A percentile compares a stretch with the other conserved stretches of the same genome.
Conservation (phyloP, 768 basidiomycete genomes). For the Rhizopogon vinicolor region DNA sequence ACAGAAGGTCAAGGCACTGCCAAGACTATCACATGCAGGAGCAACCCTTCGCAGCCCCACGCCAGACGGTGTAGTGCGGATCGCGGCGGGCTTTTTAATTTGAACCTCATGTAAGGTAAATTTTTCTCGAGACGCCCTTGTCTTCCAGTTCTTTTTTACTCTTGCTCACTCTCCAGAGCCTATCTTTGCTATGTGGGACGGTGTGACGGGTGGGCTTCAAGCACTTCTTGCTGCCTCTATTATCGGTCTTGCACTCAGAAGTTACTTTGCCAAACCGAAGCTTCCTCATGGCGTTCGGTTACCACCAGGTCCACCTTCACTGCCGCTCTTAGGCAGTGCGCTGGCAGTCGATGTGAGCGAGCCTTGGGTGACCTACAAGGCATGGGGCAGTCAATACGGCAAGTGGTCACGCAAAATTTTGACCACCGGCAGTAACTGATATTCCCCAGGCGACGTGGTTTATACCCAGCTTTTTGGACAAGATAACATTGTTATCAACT, state of each 20-base stretch:
- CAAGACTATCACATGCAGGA: too few relatives aligned
- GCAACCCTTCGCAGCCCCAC: too few relatives aligned
- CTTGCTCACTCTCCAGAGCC: neutral
- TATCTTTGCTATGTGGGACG: neutral
- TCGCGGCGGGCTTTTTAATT: too few relatives aligned
- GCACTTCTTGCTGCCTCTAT: neutral
- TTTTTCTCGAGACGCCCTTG: neutral
- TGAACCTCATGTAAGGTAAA: too few relatives aligned
- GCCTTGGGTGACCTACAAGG: neutral
- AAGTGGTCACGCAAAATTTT: neutral
- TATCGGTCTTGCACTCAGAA: neutral
- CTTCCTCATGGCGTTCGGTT: neutral
- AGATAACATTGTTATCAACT: constrained; percentile 9
- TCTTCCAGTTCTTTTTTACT: neutral
- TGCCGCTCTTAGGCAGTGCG: neutral
- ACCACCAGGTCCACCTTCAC: neutral
- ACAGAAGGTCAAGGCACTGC: too few relatives aligned
- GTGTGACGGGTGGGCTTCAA: neutral
- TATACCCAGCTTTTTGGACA: constrained; percentile 5
- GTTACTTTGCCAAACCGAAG: neutral
- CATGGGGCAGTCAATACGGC: neutral
- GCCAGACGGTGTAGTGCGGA: too few relatives aligned
- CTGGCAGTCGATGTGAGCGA: neutral
- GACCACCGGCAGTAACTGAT: neutral
- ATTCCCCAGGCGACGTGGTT: constrained; percentile 1